phyloP scores from a whole-genome alignment of 1,284 basidiomycete genomes.

The Xerocomus nothofagi region DNA sequence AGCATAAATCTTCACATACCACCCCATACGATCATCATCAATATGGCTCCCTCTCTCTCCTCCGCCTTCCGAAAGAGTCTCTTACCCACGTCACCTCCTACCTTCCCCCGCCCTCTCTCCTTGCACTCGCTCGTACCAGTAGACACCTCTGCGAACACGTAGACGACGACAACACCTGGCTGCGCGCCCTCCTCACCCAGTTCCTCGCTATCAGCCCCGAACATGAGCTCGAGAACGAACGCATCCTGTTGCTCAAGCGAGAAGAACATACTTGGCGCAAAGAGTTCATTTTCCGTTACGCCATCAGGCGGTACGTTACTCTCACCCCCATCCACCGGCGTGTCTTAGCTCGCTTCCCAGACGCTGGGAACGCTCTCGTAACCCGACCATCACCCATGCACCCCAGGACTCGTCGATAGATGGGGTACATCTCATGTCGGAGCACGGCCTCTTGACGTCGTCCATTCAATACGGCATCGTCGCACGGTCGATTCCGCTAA shows the following conservation, averaged over 20 bases:
- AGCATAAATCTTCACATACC: conserved; percentile 1
- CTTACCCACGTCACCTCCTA: conserved; percentile 79
- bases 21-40: conserved; percentile 30
- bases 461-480: conserved; percentile 74
- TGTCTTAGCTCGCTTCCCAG: conserved; percentile 39
- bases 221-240: conserved; percentile 45
- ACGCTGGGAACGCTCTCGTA: conserved; percentile 71
- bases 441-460: conserved; percentile 59
- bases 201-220: conserved; percentile 69
- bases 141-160: conserved; percentile 61
- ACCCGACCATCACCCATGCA: conserved; percentile 57
- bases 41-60: conserved; percentile 51
- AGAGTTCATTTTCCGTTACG: conserved; percentile 61
- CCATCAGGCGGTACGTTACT: conserved; percentile 49
- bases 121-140: conserved; percentile 58
- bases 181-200: conserved; percentile 72
- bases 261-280: conserved; percentile 63
- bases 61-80: conserved; percentile 67
- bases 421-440: conserved; percentile 57
- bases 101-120: conserved; percentile 66
- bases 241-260: conserved; percentile 55
- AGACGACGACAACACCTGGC: conserved; percentile 81
- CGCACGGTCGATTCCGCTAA: conserved; percentile 71
- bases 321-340: background rate
- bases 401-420: conserved; percentile 59